Conservation (phyloP, 345 rosid genomes). For the Populus nigra region DNA sequence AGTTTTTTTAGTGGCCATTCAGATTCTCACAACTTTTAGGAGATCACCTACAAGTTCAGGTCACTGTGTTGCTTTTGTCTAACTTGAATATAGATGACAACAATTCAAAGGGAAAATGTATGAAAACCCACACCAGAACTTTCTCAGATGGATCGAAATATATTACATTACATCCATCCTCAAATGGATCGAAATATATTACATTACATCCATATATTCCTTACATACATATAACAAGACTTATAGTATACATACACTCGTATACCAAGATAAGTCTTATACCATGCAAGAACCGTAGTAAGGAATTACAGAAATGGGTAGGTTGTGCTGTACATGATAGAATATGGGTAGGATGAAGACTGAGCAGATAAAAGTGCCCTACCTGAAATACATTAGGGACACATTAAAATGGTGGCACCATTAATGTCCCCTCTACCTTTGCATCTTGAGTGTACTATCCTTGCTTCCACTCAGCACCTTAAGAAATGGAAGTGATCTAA, state of each 20-base stretch:
- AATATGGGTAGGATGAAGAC: neutral
- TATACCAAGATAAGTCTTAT: neutral
- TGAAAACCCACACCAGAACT: neutral
- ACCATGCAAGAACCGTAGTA: neutral
- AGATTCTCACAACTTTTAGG: neutral
- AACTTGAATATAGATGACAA: neutral
- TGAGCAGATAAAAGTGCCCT: neutral
- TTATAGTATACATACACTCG: no score
- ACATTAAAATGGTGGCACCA: neutral
- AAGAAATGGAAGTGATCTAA: neutral
- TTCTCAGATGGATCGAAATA: neutral
- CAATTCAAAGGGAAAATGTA: neutral
- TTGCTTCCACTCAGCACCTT: slow-evolving; percentile 7
- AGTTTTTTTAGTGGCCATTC: slow-evolving; percentile 5
- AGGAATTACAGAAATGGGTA: neutral
- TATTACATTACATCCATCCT: neutral
- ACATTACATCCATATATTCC: neutral
- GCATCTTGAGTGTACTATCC: neutral
- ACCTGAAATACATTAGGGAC: neutral
- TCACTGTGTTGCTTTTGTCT: neutral
- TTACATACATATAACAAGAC: neutral
- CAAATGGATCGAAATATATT: neutral
- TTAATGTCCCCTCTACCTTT: slow-evolving; percentile 1
- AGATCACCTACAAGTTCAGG: neutral
- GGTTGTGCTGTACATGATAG: neutral